Evolutionary conservation across 2,329 filamentous ascomycete genomes (phyloP), one percentile per base, ranked within the genome.

Genomic region (Colletotrichum sp.): DNA sequence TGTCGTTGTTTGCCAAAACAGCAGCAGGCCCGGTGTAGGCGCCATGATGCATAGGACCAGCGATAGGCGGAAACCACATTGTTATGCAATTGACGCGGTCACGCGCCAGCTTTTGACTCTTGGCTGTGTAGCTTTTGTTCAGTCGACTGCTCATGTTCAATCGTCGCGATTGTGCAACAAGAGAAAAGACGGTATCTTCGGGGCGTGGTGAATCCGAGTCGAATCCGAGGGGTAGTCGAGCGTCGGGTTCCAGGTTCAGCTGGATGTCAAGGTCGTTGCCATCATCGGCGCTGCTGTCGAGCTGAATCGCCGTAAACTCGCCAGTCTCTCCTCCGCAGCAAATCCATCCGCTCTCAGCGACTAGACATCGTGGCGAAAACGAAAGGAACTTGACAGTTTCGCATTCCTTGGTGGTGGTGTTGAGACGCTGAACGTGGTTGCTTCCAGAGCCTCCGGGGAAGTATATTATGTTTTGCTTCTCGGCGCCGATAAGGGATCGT

Each of bases 301-400:
- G 86, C 77, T 90, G 91, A 79, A 98, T 93, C 69, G 95, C 92
- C 34, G 94, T 93, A 80, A 98, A 98, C 80, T 97, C 93, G 71
- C 97, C 97, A 77, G 92, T 91, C 79, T 98, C 93, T 73, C 96
- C 96, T 61, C 96, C 97, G 61, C 96, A 94, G 79, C 95, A 98
- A 47, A 98, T 89, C 93, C 95, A 98, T 66, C 95, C 95, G 79
- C 94, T 90, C 67, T 92, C 93, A 9, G 95, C 94, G n/a, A 95
- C 93, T 8, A 98, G 90, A 82, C 96, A 98, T 84, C 94, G 91
- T n/a, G 96, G 94, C 78, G 83, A 90, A 83, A 92, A 97, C 77
- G 88, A 91, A 77, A 96, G 87, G 34, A 92, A 87, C 66, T 91
- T 94, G 82, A 94, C 91, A 75, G 90, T 93, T 84, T 93, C 94